These are phyloP conservation scores for Globisporangium sylvaticum DNA, from an alignment of 352 stramenopile species.

Conservation along the genomic window DNA sequence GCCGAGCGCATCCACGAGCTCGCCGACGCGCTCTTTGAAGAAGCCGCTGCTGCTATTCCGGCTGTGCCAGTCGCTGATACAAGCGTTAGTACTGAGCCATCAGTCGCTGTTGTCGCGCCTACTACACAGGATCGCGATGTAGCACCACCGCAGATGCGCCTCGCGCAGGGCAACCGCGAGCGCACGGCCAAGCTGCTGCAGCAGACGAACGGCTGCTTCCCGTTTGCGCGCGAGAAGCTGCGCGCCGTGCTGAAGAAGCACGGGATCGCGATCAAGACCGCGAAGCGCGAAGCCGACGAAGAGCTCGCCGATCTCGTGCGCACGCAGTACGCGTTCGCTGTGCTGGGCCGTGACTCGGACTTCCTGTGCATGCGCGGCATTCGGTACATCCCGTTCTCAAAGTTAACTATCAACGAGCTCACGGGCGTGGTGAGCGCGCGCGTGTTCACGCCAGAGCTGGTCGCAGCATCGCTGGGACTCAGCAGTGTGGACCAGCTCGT, in stretches of 20 bases:
- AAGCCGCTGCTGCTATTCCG: neutral
- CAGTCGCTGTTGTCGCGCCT: neutral
- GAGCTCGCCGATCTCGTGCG: slow-evolving; percentile 65
- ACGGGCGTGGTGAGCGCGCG: slow-evolving; percentile 37
- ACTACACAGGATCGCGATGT: neutral
- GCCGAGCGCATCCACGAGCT: slow-evolving; percentile 41
- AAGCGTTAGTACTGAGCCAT: neutral
- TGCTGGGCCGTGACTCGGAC: slow-evolving; percentile 85
- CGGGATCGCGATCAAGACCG: slow-evolving; percentile 43
- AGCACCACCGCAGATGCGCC: slow-evolving; percentile 3
- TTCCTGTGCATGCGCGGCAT: slow-evolving; percentile 83
- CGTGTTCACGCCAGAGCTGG: slow-evolving; percentile 68
- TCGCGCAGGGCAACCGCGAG: slow-evolving; percentile 8
- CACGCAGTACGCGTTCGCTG: slow-evolving; percentile 43
- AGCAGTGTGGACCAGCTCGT: slow-evolving; percentile 58
- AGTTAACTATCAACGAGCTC: slow-evolving; percentile 28
- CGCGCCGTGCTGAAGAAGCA: slow-evolving; percentile 51
- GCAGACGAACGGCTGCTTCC: slow-evolving; percentile 67
- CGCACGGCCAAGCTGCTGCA: slow-evolving; percentile 33
- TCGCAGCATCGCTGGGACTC: slow-evolving; percentile 62
- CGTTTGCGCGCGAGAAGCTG: slow-evolving; percentile 71
- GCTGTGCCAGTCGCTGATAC: neutral
- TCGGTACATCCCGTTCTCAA: slow-evolving; percentile 77
- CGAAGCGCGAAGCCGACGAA: slow-evolving; percentile 71
- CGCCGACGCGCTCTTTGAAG: slow-evolving; percentile 25